Evolutionary conservation across 257 asterid species (phyloP).

Genomic region (Penstemon eatonii): DNA sequence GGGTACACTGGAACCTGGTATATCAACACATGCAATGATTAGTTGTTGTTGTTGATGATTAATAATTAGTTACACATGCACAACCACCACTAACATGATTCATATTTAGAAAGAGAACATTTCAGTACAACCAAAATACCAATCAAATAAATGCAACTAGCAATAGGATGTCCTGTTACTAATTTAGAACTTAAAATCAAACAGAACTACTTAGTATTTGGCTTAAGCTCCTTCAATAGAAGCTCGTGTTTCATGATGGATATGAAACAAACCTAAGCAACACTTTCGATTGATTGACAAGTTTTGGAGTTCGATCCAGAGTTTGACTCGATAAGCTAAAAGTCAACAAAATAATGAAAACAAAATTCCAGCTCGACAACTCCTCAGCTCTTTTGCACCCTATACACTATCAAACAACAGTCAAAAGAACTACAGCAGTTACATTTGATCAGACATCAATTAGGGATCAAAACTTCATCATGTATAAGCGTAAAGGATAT

Average conservation of each 20-base stretch:
- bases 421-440: neutral
- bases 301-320: no score
- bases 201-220: no score
- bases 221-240: no score
- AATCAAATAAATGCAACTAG: neutral
- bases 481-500: neutral
- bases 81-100: no score
- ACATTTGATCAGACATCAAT: neutral
- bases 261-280: no score
- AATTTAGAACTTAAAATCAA: no score
- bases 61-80: no score
- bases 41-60: no score
- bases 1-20: slow-evolving; percentile 82
- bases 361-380: neutral
- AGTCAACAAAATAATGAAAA: neutral
- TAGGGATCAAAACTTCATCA: neutral
- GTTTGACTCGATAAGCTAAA: neutral
- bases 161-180: neutral
- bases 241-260: no score
- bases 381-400: no score
- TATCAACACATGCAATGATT: neutral
- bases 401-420: neutral
- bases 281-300: no score
- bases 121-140: neutral
- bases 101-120: neutral